Evolutionary conservation across 2,329 filamentous ascomycete genomes (phyloP).

Genomic region (Scytalidium sp.): DNA sequence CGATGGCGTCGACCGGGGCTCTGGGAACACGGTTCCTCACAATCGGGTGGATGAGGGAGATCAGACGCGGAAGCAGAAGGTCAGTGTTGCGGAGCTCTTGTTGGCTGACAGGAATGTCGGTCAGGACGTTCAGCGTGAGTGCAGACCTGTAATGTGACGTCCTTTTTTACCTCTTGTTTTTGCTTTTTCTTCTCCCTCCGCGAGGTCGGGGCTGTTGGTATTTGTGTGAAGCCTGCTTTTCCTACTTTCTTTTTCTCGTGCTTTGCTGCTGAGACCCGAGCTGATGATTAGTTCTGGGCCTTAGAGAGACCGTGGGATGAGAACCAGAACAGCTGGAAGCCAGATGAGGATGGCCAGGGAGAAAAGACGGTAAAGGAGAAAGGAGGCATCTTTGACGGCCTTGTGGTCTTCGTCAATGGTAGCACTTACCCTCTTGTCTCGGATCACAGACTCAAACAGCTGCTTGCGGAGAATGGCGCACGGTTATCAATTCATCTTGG

Average conservation of each 20-base stretch:
- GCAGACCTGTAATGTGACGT: not conserved
- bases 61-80: conserved; percentile 28
- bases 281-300: not conserved
- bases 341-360: conserved; percentile 50
- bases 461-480: conserved; percentile 74
- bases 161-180: not conserved
- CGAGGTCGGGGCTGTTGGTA: no score
- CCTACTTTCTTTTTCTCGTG: not conserved
- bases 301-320: not conserved
- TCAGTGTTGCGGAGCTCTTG: conserved; percentile 54
- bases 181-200: not conserved
- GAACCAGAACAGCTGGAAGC: conserved; percentile 28
- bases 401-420: conserved; percentile 83
- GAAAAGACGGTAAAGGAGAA: conserved; percentile 27
- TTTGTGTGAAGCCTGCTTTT: no score
- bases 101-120: conserved; percentile 36
- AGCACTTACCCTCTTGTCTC: conserved; percentile 78
- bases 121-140: not conserved
- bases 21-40: conserved; percentile 31
- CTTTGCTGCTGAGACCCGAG: not conserved
- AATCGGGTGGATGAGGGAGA: conserved; percentile 47
- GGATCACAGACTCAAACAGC: conserved; percentile 79
- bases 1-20: conserved; percentile 64
- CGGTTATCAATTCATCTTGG: conserved; percentile 67
- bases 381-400: conserved; percentile 60